phyloP scores from a whole-genome alignment of 129 eudicot genomes.

The Artemisia annua region DNA sequence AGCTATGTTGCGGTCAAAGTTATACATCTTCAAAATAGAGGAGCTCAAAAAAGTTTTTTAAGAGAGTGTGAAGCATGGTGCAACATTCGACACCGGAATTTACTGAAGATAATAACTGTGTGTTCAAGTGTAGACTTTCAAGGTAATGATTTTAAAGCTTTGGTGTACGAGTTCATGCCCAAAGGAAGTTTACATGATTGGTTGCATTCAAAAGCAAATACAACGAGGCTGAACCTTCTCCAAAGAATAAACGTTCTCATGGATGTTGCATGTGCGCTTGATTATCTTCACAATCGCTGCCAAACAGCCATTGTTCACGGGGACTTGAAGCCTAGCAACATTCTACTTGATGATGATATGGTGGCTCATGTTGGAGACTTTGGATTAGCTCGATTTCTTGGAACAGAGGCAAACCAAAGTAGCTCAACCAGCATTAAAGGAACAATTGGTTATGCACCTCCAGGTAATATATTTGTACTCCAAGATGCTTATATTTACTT shows the following conservation, averaged over 20 bases:
- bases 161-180: background rate
- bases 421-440: constrained; percentile 24
- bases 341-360: constrained; percentile 5
- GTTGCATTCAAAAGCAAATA: constrained; percentile 7
- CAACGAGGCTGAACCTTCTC: background rate
- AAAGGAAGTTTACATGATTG: constrained; percentile 17
- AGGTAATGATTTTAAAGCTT: constrained; percentile 5
- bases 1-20: constrained; percentile 30
- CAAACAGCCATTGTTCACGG: constrained; percentile 18
- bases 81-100: background rate
- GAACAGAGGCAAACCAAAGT: constrained; percentile 5
- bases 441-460: constrained; percentile 5
- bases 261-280: constrained; percentile 40
- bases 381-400: constrained; percentile 20
- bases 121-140: background rate
- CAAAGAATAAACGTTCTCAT: constrained; percentile 23
- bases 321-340: background rate
- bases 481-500: background rate
- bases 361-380: constrained; percentile 10
- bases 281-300: constrained; percentile 41
- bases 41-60: constrained; percentile 24
- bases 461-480: background rate
- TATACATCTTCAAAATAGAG: constrained; percentile 21
- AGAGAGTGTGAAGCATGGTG: constrained; percentile 27
- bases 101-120: background rate